Evolutionary conservation across 2,329 filamentous ascomycete genomes (phyloP), one percentile per base, ranked within the genome.

Genomic region (Xylogone sp.): DNA sequence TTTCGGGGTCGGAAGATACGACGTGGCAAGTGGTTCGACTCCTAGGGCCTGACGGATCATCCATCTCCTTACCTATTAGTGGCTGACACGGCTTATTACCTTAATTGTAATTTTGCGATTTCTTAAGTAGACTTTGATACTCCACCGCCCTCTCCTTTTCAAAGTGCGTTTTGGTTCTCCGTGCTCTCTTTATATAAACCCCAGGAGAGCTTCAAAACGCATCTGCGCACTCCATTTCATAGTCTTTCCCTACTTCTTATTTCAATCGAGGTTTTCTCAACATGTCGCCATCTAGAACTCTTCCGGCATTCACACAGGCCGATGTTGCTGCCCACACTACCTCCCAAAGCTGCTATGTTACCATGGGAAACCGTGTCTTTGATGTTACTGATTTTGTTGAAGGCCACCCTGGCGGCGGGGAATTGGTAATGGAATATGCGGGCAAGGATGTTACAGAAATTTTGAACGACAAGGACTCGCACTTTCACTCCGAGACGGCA

Each of bases 361-460:
- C 89, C 2, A 78, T 97, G 50, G 92, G 90, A 56, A 80, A 81
- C 53, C 95, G 93, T 62, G 93, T 99, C 61, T 99, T 91, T 78
- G 93, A 99, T 75, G 81, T 99, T 57, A 97, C 94, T 53, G 83
- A 89, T 51, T 99, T 99, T 65, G 71, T 97, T 55, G 83, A 91
- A 48, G 86, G 91, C 59, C 94, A 99, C 68, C 94, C 94, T 21
- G 94, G 94, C 60, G 94, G 94, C 53, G 83, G 84, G 62, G 89
- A 96, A 56, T 75, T 97, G 61, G 86, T 99, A 55, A 76, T 97
- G 56, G 88, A 96, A 49, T 96, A 94, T 68, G 94, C 81, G 27
- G 93, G 93, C 59, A 89, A 90, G 69, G 94, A 99, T 69, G 78
- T 97, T 52, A 79, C 82, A 57, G 78, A 84, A 3, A 95, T 97